Percentiles rank a stretch among this genome's conserved stretches.
These are phyloP conservation scores for Isatis lusitanica DNA, from an alignment of 441 rosid genomes.

Conservation along the genomic window DNA sequence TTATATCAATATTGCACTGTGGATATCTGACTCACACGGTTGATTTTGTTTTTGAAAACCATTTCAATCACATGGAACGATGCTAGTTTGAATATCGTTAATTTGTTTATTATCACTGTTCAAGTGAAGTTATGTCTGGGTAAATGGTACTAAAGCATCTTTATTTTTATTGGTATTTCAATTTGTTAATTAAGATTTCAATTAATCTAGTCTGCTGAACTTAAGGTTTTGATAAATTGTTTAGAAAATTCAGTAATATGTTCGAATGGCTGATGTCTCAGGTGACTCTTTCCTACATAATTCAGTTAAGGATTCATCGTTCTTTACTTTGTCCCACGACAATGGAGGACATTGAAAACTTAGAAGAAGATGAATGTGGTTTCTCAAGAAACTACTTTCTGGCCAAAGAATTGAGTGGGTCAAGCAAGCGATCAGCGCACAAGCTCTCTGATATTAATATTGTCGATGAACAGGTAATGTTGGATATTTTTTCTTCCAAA, in stretches of 20 bases:
- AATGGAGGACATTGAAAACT: conserved; percentile 48
- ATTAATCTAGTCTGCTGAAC: not conserved
- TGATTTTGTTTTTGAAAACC: not conserved
- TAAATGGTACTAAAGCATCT: not conserved
- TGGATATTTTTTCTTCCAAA: not conserved
- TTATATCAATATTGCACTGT: not conserved
- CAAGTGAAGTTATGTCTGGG: not conserved
- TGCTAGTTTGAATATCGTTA: not conserved
- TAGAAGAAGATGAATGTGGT: conserved; percentile 68
- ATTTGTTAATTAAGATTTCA: not conserved
- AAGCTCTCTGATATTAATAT: conserved; percentile 72
- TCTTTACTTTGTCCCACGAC: not conserved
- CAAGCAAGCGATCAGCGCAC: conserved; percentile 60
- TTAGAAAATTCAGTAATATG: not conserved
- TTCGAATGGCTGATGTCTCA: conserved; percentile 3
- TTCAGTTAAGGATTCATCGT: too few relatives aligned
- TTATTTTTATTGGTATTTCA: not conserved
- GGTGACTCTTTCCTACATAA: not conserved
- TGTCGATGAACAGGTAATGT: conserved; percentile 76
- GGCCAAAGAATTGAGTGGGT: conserved; percentile 67
- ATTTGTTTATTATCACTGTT: not conserved
- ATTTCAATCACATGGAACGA: not conserved
- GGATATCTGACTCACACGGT: not conserved
- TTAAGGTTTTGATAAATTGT: not conserved
- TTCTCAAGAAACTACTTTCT: conserved; percentile 91